phyloP scores from a whole-genome alignment of 306 rosid species.

The Trifolium fragiferum region DNA sequence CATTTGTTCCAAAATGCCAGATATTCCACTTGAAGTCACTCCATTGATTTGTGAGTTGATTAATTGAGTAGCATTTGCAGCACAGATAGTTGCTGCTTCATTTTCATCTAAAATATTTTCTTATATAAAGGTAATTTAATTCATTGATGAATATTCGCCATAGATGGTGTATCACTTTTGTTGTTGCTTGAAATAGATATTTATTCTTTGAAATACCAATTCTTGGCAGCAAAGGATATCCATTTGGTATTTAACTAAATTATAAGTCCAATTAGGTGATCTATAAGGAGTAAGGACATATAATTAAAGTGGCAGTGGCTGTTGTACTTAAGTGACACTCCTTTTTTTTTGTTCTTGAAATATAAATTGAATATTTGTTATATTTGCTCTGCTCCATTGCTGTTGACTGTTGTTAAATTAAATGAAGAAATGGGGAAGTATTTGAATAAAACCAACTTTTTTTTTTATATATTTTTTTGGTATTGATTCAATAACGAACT shows the following conservation, averaged over 20 bases:
- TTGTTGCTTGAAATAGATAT: slow-evolving; percentile 39
- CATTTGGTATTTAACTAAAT: slow-evolving; percentile 42
- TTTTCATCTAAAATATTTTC: slow-evolving; percentile 37
- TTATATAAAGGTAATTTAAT: slow-evolving; percentile 42
- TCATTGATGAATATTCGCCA: slow-evolving; percentile 40
- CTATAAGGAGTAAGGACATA: not conserved
- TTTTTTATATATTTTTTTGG: no score
- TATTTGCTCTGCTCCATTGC: slow-evolving; percentile 3
- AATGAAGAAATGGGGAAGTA: not conserved
- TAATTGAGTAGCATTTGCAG: slow-evolving; percentile 31
- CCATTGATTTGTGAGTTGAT: slow-evolving; percentile 42
- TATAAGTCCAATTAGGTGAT: slow-evolving; percentile 36
- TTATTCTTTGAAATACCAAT: slow-evolving; percentile 46
- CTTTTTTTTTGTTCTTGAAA: not conserved
- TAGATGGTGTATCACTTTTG: slow-evolving; percentile 45
- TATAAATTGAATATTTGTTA: slow-evolving; percentile 40
- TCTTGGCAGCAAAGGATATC: slow-evolving; percentile 38
- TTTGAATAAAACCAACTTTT: no score
- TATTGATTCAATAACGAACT: no score
- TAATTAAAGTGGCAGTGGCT: slow-evolving; percentile 37
- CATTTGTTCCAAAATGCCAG: slow-evolving; percentile 64
- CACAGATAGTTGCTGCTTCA: slow-evolving; percentile 30
- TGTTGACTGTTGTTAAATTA: not conserved
- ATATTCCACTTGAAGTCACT: slow-evolving; percentile 72
- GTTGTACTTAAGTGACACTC: slow-evolving; percentile 36